phyloP scores from a whole-genome alignment of 108 stramenopile species.

The Aurantiochytrium sp. region DNA sequence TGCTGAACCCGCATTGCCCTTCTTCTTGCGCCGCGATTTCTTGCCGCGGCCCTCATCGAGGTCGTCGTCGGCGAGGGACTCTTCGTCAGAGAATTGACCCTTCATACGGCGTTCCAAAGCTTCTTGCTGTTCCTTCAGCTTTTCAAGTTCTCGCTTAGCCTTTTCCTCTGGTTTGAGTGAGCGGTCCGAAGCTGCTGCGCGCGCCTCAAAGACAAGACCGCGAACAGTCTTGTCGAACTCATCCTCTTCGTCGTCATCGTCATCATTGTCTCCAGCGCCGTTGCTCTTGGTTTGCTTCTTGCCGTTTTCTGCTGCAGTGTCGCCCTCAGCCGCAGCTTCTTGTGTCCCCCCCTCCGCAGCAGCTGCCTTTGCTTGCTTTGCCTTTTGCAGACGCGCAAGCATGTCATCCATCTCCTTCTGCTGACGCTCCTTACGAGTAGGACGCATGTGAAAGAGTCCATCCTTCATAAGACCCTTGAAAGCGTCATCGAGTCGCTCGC shows the following conservation, averaged over 20 bases:
- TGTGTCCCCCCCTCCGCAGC: too few relatives aligned
- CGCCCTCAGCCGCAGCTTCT: not conserved
- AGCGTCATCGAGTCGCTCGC: constrained; percentile 20
- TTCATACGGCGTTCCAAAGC: constrained; percentile 19
- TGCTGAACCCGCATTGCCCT: not conserved
- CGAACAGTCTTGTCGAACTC: not conserved
- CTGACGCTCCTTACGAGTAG: not conserved
- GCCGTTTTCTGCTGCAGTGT: not conserved
- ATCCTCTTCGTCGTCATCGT: constrained; percentile 6
- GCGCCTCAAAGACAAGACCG: constrained; percentile 17
- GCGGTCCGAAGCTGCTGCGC: constrained; percentile 20
- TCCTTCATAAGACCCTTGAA: constrained; percentile 7
- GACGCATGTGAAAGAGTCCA: not conserved
- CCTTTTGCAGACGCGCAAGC: not conserved
- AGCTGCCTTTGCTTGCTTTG: not conserved
- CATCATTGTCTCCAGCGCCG: not conserved
- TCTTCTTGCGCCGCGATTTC: not conserved
- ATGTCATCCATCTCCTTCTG: not conserved
- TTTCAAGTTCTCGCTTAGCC: constrained; percentile 14
- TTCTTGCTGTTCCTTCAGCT: constrained; percentile 17
- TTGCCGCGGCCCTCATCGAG: not conserved
- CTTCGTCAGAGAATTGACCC: not conserved
- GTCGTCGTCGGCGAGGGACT: not conserved
- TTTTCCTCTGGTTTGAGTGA: constrained; percentile 17
- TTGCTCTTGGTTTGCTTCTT: not conserved